Evolutionary conservation across 2,329 filamentous ascomycete genomes (phyloP).

Genomic region (Ciborinia camelliae): DNA sequence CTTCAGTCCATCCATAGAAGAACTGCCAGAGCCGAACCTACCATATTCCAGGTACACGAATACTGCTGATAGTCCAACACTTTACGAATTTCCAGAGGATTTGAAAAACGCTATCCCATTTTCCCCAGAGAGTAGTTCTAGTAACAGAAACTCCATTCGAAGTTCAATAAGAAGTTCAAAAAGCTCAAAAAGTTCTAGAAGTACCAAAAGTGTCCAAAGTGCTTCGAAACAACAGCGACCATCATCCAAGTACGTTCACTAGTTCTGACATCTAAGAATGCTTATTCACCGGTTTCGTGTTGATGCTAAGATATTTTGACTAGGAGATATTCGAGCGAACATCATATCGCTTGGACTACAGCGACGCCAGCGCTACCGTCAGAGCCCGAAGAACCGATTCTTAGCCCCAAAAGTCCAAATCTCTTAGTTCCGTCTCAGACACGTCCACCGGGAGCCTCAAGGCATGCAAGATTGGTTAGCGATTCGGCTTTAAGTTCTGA

Average conservation of each 20-base stretch:
- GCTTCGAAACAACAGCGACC: slow-evolving; percentile 10
- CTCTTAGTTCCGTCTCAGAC: slow-evolving; percentile 29
- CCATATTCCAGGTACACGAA: slow-evolving; percentile 54
- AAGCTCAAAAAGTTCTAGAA: neutral
- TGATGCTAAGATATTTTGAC: slow-evolving; percentile 1
- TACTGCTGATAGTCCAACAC: slow-evolving; percentile 54
- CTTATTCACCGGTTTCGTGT: slow-evolving; percentile 5
- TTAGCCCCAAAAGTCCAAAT: slow-evolving; percentile 28
- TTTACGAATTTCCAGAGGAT: slow-evolving; percentile 54
- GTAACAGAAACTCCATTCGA: slow-evolving; percentile 9
- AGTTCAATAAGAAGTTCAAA: slow-evolving; percentile 16
- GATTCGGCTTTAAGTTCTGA: slow-evolving; percentile 33
- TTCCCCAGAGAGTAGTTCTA: slow-evolving; percentile 13
- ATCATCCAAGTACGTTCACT: slow-evolving; percentile 20
- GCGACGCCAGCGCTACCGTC: slow-evolving; percentile 23
- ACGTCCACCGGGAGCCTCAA: slow-evolving; percentile 22
- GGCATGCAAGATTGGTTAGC: slow-evolving; percentile 35
- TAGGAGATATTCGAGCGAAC: slow-evolving; percentile 31
- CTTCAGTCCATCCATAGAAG: slow-evolving; percentile 38
- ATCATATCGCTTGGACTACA: slow-evolving; percentile 26
- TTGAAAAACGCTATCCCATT: slow-evolving; percentile 9
- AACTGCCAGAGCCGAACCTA: slow-evolving; percentile 48
- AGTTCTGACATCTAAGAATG: neutral
- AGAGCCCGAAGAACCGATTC: slow-evolving; percentile 21
- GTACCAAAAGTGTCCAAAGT: neutral